phyloP scores from a whole-genome alignment of 176 grass and related monocot species.

The Zizania latifolia region DNA sequence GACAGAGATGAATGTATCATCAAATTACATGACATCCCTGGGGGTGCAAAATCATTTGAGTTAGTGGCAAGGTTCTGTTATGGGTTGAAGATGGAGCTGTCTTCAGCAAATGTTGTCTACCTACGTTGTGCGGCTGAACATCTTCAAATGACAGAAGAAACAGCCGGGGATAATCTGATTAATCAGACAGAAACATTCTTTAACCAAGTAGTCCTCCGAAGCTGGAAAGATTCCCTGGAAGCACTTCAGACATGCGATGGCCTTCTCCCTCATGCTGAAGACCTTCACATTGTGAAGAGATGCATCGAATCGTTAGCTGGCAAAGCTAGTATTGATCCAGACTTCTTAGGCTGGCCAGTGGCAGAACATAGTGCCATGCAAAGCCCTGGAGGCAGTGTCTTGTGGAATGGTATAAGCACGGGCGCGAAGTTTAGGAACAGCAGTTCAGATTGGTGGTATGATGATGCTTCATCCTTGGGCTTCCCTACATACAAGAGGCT shows the following conservation, averaged over 20 bases:
- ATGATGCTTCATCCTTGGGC: conserved; percentile 33
- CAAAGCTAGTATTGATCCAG: conserved; percentile 28
- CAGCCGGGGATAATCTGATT: conserved; percentile 22
- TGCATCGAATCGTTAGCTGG: conserved; percentile 25
- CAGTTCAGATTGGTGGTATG: conserved; percentile 38
- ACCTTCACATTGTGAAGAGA: conserved; percentile 35
- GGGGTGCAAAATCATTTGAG: conserved; percentile 42
- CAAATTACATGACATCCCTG: conserved; percentile 26
- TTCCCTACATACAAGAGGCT: conserved; percentile 32
- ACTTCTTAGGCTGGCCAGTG: conserved; percentile 32
- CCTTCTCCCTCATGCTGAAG: conserved; percentile 30
- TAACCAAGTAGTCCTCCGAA: conserved; percentile 27
- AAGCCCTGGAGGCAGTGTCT: conserved; percentile 26
- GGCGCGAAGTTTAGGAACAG: conserved; percentile 23
- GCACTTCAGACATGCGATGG: conserved; percentile 26
- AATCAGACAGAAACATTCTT: conserved; percentile 27
- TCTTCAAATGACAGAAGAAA: conserved; percentile 42
- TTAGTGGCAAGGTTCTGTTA: conserved; percentile 53
- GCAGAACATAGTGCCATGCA: conserved; percentile 20
- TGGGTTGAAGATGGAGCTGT: conserved; percentile 43
- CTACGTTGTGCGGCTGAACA: conserved; percentile 30
- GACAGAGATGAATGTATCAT: conserved; percentile 27
- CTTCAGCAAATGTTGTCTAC: conserved; percentile 34
- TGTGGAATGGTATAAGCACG: conserved; percentile 34
- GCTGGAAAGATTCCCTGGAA: conserved; percentile 37